Evolutionary conservation across 2,329 filamentous ascomycete genomes (phyloP).

Genomic region (Nakataea oryzae): DNA sequence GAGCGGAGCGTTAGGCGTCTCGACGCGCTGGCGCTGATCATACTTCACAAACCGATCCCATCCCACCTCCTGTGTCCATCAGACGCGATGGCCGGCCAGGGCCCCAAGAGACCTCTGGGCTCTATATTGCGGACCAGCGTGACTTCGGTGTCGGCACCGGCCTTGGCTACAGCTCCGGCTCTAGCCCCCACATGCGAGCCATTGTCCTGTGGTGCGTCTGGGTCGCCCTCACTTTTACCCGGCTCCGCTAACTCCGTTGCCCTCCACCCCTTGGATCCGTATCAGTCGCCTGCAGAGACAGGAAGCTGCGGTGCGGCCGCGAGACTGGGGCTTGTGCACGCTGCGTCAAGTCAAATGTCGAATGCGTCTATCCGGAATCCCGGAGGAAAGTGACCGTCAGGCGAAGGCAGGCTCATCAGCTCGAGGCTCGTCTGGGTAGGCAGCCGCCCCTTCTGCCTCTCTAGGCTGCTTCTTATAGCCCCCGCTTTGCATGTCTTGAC

Average conservation of each 20-base stretch:
- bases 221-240: slow-evolving; percentile 2
- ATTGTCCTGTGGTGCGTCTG: slow-evolving; percentile 1
- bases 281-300: slow-evolving; percentile 71
- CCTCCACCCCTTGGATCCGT: neutral
- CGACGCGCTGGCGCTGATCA: too few species aligned
- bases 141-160: neutral
- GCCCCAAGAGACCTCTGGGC: neutral
- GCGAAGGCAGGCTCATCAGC: slow-evolving; percentile 78
- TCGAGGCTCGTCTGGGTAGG: slow-evolving; percentile 78
- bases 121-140: neutral
- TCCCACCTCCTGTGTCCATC: too few species aligned
- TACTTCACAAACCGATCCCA: too few species aligned
- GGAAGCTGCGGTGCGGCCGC: slow-evolving; percentile 84
- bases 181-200: neutral
- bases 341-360: slow-evolving; percentile 62
- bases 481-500: neutral
- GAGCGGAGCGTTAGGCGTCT: too few species aligned
- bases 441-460: neutral
- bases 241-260: neutral
- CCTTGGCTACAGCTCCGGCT: neutral
- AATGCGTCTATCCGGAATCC: slow-evolving; percentile 83
- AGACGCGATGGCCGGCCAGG: neutral
- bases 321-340: slow-evolving; percentile 69
- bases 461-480: neutral
- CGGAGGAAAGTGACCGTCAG: slow-evolving; percentile 82